These are phyloP conservation scores for Candida ponderosae DNA, from an alignment of 805 yeast genomes.

Conservation along the genomic window DNA sequence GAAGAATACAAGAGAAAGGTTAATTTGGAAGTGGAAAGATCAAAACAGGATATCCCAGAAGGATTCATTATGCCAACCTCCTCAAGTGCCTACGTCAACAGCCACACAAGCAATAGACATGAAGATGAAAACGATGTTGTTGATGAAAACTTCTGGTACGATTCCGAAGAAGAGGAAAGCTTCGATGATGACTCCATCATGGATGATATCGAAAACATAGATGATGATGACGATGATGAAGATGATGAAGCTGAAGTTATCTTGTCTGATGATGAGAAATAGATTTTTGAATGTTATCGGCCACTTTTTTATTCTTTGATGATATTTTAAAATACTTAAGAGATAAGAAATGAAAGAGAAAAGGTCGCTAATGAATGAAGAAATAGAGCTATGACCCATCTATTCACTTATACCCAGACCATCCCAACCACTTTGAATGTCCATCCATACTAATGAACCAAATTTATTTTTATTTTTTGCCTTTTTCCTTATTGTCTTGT, in stretches of 20 bases:
- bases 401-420: too few species aligned
- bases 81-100: slow-evolving; percentile 46
- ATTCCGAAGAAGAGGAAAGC: slow-evolving; percentile 57
- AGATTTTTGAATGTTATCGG: too few species aligned
- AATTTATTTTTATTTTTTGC: too few species aligned
- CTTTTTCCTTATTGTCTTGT: too few species aligned
- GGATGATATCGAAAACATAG: slow-evolving; percentile 47
- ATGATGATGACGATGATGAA: slow-evolving; percentile 45
- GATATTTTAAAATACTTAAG: too few species aligned
- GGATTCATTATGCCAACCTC: slow-evolving; percentile 78
- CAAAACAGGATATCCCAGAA: slow-evolving; percentile 78
- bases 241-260: slow-evolving; percentile 26
- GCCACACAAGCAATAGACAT: slow-evolving; percentile 22
- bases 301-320: too few species aligned
- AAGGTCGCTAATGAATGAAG: too few species aligned
- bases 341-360: too few species aligned
- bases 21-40: slow-evolving; percentile 71
- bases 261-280: slow-evolving; percentile 17
- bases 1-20: slow-evolving; percentile 72
- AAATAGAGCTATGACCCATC: too few species aligned
- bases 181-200: slow-evolving; percentile 44
- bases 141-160: slow-evolving; percentile 83
- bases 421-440: too few species aligned
- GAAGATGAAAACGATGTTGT: slow-evolving; percentile 42
- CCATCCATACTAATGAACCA: too few species aligned